These are phyloP conservation scores for Fusarium stilboides DNA, from an alignment of 2,329 filamentous ascomycete species.

Conservation along the genomic window DNA sequence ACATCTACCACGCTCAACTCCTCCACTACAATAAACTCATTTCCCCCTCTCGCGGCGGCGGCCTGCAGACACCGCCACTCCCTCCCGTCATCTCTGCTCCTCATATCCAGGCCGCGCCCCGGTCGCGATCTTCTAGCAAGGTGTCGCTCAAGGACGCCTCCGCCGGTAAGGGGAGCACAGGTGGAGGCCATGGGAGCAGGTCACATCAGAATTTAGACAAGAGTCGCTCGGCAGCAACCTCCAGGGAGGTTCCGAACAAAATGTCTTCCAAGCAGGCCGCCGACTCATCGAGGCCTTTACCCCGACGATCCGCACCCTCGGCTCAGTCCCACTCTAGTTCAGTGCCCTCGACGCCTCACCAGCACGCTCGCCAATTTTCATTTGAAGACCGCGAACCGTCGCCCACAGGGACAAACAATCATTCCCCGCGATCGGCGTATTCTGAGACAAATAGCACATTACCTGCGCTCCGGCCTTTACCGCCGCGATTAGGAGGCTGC, in stretches of 20 bases:
- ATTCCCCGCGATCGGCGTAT: constrained; percentile 90
- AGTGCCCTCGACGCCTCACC: constrained; percentile 92
- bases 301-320: constrained; percentile 51
- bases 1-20: constrained; percentile 73
- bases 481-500: constrained; percentile 75
- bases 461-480: constrained; percentile 76
- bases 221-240: constrained; percentile 74
- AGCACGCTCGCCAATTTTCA: constrained; percentile 86
- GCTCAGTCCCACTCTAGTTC: constrained; percentile 80
- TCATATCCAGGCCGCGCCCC: constrained; percentile 69
- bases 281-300: constrained; percentile 52
- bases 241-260: constrained; percentile 67
- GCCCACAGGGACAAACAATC: constrained; percentile 80
- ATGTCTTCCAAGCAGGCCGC: constrained; percentile 64
- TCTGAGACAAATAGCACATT: constrained; percentile 87
- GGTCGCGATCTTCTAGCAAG: constrained; percentile 73
- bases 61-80: constrained; percentile 70
- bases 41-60: constrained; percentile 69
- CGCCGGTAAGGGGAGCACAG: constrained; percentile 62
- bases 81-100: constrained; percentile 70
- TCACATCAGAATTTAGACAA: constrained; percentile 69
- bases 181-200: constrained; percentile 78
- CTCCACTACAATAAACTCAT: constrained; percentile 77
- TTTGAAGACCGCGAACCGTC: constrained; percentile 85
- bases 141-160: constrained; percentile 69